These are phyloP conservation scores for Oryza glumipatula DNA, from an alignment of 176 grass and related monocot genomes.

Conservation along the genomic window DNA sequence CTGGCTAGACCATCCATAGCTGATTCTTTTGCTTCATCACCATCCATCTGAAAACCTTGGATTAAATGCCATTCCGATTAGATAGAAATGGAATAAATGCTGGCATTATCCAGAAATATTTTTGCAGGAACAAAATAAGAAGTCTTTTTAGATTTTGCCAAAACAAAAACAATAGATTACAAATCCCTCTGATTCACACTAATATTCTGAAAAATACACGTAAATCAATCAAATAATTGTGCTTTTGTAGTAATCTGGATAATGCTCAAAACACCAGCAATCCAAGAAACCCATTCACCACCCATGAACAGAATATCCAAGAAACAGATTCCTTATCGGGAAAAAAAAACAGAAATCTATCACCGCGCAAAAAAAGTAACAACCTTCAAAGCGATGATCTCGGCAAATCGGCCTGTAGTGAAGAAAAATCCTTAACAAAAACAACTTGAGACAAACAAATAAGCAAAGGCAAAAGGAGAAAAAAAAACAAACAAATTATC, in stretches of 20 bases:
- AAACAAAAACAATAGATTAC: neutral
- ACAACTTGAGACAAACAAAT: neutral
- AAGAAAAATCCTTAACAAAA: neutral
- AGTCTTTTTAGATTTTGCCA: too few species aligned
- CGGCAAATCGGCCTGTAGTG: too few species aligned
- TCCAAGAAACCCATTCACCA: neutral
- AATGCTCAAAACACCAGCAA: neutral
- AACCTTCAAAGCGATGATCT: neutral
- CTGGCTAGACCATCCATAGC: neutral
- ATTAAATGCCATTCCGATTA: neutral
- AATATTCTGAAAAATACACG: neutral
- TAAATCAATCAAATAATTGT: too few species aligned
- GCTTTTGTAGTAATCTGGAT: too few species aligned
- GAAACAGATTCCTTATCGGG: neutral
- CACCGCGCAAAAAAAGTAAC: neutral
- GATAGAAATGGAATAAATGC: neutral
- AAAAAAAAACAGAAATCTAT: too few species aligned
- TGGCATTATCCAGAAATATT: neutral
- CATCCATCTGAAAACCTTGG: constrained; percentile 14
- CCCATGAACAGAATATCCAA: neutral
- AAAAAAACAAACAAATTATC: neutral
- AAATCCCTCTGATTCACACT: neutral
- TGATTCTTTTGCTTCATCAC: constrained; percentile 1
- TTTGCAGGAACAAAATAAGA: neutral
- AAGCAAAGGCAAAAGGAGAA: neutral